Evolutionary conservation across 2,329 filamentous ascomycete species (phyloP), one percentile per base, ranked within the genome.

Genomic region (Paecilomyces niveus): DNA sequence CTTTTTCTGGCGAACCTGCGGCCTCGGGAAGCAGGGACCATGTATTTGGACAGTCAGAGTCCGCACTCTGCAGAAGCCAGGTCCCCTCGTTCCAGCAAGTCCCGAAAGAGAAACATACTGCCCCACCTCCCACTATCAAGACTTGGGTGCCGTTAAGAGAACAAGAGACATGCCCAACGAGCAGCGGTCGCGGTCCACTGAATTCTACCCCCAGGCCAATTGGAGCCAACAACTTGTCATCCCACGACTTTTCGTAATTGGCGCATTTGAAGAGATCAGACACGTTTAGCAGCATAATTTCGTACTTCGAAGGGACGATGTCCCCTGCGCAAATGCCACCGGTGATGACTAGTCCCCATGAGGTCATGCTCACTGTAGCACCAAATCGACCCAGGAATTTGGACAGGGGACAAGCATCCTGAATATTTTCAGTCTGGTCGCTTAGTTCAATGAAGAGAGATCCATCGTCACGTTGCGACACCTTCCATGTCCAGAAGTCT

Each of bases 51-150:
- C 58, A 45, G 3, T 56, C 57, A 18, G 65, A 62, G 33, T 67
- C 63, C 29, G 58, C 59, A 29, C 65, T 70, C 68, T 71, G 72
- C 63, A 85, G 65, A 1, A 74, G 70, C 76, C 76, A 87, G 11
- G 81, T 77, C 1, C 84, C 84, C 32, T 80, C 79, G 55, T 92
- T 92, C 89, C 90, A 95, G 67, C 85, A 92, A 6, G 89, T 89
- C 1, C 92, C 92, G 81, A 96, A 96, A 0, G 90, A 92, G 76
- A 96, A 96, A 71, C 91, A 96, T 0, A 91, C 90, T 15, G 89
- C 90, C 39, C 91, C 92, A 15, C 92, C 92, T 1, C 91, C 91
- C 54, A 89, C 72, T 7, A 95, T 75, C 9, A 90, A 67, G 2
- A 92, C 66, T 18, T 81, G 74, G 31, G 79, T 74, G 50, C 76